phyloP scores from a whole-genome alignment of 192 early-diverging fungal species.

The Umbelopsis sp. region DNA sequence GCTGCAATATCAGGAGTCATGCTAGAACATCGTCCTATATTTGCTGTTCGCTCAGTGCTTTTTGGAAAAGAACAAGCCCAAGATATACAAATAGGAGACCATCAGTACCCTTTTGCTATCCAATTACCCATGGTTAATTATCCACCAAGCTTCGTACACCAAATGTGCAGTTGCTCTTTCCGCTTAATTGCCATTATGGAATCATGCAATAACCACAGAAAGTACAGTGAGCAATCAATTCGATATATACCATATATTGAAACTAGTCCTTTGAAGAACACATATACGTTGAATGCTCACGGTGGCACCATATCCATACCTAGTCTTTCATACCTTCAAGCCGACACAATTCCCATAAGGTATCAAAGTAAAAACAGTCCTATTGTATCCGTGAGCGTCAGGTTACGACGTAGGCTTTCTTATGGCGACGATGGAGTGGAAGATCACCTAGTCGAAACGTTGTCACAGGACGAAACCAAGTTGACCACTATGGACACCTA shows the following conservation, averaged over 20 bases:
- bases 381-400: neutral
- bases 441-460: neutral
- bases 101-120: conserved; percentile 33
- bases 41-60: neutral
- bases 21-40: neutral
- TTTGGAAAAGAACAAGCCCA: neutral
- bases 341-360: neutral
- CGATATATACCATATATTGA: conserved; percentile 4
- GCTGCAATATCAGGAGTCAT: neutral
- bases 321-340: conserved; percentile 2
- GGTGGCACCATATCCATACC: neutral
- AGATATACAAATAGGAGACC: conserved; percentile 16
- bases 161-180: neutral
- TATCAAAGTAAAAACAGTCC: neutral
- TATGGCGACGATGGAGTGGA: neutral
- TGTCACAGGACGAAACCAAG: neutral
- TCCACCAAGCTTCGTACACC: conserved; percentile 19
- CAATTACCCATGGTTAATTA: conserved; percentile 34
- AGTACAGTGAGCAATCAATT: neutral
- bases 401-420: neutral
- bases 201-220: neutral
- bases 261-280: neutral
- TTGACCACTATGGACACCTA: neutral
- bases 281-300: neutral
- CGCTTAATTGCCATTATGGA: neutral